These are phyloP conservation scores for Eutrema heterophyllum DNA, from an alignment of 345 rosid species.

Conservation along the genomic window DNA sequence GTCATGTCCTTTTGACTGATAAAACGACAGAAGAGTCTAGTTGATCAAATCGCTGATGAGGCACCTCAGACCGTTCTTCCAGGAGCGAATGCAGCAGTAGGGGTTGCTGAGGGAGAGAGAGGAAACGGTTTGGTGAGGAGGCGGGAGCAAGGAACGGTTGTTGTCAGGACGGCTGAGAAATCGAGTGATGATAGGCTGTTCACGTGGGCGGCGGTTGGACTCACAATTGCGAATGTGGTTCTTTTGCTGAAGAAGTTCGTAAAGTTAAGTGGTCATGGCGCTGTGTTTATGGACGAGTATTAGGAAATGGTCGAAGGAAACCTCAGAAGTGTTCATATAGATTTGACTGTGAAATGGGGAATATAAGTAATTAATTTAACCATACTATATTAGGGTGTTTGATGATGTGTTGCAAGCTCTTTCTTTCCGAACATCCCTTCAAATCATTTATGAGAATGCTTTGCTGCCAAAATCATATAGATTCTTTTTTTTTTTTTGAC, in stretches of 20 bases:
- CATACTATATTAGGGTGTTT: background rate
- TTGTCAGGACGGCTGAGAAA: conserved; percentile 26
- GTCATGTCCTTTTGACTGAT: too few relatives aligned
- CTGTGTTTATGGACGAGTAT: conserved; percentile 62
- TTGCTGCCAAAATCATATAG: background rate
- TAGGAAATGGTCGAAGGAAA: background rate
- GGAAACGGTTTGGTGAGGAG: background rate
- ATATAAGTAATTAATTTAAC: background rate
- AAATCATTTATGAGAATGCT: background rate
- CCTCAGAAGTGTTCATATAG: background rate
- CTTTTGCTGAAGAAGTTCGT: conserved; percentile 82
- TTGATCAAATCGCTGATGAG: conserved; percentile 41
- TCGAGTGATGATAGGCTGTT: conserved; percentile 76
- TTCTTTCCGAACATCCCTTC: background rate
- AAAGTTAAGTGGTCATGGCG: conserved; percentile 73
- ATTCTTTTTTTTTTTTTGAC: too few relatives aligned
- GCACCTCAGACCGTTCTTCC: conserved; percentile 27
- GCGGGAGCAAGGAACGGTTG: background rate
- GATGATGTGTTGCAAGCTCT: background rate
- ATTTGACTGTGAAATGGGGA: background rate
- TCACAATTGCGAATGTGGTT: conserved; percentile 77
- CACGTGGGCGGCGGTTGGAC: conserved; percentile 89
- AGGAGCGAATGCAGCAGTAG: conserved; percentile 27
- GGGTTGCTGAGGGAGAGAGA: conserved; percentile 5
- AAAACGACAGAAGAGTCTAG: background rate